phyloP scores from a whole-genome alignment of 202 grass and related monocot genomes.

The Digitaria exilis region DNA sequence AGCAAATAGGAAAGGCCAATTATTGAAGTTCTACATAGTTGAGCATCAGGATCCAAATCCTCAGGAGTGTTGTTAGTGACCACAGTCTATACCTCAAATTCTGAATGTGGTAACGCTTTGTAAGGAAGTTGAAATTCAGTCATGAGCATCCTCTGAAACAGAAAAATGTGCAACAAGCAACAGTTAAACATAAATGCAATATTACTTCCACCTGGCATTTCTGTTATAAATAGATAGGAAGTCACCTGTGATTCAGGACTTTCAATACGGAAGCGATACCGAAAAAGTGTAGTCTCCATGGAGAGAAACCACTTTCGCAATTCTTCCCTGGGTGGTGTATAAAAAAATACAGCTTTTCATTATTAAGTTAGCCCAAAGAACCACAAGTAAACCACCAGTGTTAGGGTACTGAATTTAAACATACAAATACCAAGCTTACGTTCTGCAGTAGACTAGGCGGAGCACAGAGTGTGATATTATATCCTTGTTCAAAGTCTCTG shows the following conservation, averaged over 20 bases:
- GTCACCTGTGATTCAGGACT: constrained; percentile 79
- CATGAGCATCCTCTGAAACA: constrained; percentile 67
- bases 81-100: constrained; percentile 59
- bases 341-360: no score
- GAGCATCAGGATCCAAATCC: constrained; percentile 18
- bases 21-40: neutral
- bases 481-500: no score
- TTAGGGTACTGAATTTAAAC: no score
- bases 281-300: no score
- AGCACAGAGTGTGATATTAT: no score
- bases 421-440: no score
- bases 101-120: constrained; percentile 28
- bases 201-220: neutral
- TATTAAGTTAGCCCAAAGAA: no score
- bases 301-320: no score
- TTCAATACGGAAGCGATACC: no score
- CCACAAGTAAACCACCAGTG: no score
- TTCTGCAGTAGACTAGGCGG: no score
- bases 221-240: constrained; percentile 24
- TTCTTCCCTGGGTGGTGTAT: no score
- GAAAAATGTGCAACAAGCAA: constrained; percentile 18
- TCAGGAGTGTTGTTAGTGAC: constrained; percentile 13
- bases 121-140: constrained; percentile 33
- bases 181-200: constrained; percentile 29
- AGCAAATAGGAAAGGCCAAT: neutral